Percentiles rank a stretch among this genome's conserved stretches.
These are phyloP conservation scores for Russula ochroleuca DNA, from an alignment of 768 basidiomycete genomes.

Conservation along the genomic window DNA sequence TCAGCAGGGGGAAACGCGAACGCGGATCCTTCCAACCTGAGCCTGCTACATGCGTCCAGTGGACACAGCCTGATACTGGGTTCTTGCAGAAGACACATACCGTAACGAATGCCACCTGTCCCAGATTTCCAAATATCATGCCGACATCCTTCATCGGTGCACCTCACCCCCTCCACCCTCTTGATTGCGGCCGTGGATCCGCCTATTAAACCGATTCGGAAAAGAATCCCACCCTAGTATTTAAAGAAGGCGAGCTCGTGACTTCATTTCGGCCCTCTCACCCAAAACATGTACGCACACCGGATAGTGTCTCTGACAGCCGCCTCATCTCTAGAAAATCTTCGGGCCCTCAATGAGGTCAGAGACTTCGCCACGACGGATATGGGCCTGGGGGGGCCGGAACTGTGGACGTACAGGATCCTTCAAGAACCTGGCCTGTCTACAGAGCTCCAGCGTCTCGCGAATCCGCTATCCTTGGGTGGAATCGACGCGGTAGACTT, in stretches of 20 bases:
- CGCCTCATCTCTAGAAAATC: constrained; percentile 45
- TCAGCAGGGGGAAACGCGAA: background rate
- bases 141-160: constrained; percentile 15
- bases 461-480: constrained; percentile 36
- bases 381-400: constrained; percentile 48
- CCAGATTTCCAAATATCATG: constrained; percentile 26
- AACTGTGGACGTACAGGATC: constrained; percentile 52
- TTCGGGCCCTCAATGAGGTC: constrained; percentile 50
- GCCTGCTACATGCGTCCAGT: background rate
- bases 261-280: constrained; percentile 1
- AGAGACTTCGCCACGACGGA: constrained; percentile 50
- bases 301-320: constrained; percentile 42
- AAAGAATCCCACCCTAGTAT: background rate
- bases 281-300: constrained; percentile 27
- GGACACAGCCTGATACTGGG: background rate
- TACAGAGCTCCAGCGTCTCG: constrained; percentile 39
- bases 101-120: constrained; percentile 25
- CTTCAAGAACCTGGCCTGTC: constrained; percentile 42
- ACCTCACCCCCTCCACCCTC: constrained; percentile 4
- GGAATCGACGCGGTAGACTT: constrained; percentile 42
- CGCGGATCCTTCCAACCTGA: background rate
- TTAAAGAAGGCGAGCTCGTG: constrained; percentile 10
- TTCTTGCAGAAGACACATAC: constrained; percentile 5
- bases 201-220: constrained; percentile 11
- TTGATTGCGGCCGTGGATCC: constrained; percentile 9